phyloP scores from a whole-genome alignment of 306 rosid genomes.

The Lathyrus tuberosus region DNA sequence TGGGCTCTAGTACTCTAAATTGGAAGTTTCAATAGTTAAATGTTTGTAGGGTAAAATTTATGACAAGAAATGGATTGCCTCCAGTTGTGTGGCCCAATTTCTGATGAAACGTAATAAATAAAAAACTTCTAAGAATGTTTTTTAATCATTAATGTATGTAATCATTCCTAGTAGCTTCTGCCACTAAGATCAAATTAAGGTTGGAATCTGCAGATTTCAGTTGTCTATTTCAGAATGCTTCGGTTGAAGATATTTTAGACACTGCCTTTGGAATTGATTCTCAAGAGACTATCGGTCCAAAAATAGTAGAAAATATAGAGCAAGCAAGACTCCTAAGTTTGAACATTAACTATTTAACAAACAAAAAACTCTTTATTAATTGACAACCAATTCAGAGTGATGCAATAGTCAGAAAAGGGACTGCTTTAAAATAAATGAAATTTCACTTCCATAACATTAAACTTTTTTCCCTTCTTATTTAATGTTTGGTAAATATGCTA shows the following conservation, averaged over 20 bases:
- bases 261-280: slow-evolving; percentile 7
- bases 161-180: background rate
- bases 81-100: slow-evolving; percentile 21
- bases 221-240: slow-evolving; percentile 7
- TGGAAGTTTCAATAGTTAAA: slow-evolving; percentile 3
- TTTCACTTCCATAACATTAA: slow-evolving; percentile 28
- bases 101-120: slow-evolving; percentile 7
- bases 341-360: slow-evolving; percentile 11
- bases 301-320: background rate
- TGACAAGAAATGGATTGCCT: background rate
- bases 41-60: slow-evolving; percentile 14
- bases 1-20: slow-evolving; percentile 1
- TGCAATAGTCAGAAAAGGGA: slow-evolving; percentile 20
- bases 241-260: slow-evolving; percentile 21
- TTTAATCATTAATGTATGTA: slow-evolving; percentile 6
- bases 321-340: background rate
- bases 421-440: background rate
- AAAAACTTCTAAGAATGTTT: background rate
- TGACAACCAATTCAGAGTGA: slow-evolving; percentile 24
- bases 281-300: background rate
- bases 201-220: slow-evolving; percentile 30
- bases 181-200: slow-evolving; percentile 19
- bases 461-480: background rate
- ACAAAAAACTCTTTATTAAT: background rate
- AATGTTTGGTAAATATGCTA: slow-evolving; percentile 15